A percentile compares a stretch with the other conserved stretches of the same genome.
Evolutionary conservation across 352 stramenopile genomes (phyloP).

Genomic region (Phytophthora boehmeriae): DNA sequence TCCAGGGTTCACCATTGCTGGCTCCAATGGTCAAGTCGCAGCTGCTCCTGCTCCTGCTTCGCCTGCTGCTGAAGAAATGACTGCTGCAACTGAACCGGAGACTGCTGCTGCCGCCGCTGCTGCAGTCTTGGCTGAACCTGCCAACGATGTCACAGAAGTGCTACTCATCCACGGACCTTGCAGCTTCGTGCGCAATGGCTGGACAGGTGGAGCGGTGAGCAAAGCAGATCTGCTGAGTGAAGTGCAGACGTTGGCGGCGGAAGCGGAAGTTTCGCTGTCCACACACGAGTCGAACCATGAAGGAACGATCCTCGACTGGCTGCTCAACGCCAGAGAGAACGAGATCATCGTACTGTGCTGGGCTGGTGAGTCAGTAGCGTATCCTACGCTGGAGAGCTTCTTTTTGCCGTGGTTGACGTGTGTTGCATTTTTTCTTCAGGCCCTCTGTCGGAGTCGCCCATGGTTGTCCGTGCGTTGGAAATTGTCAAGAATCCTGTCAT

Average conservation of each 20-base stretch:
- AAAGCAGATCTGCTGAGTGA: conserved; percentile 24
- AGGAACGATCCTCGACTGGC: conserved; percentile 29
- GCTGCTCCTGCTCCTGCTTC: background rate
- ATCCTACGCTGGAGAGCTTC: background rate
- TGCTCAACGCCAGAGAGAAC: conserved; percentile 26
- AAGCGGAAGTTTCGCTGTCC: conserved; percentile 20
- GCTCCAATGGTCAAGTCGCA: conserved; percentile 4
- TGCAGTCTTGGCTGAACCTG: conserved; percentile 1
- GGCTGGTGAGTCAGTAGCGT: conserved; percentile 32
- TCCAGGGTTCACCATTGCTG: background rate
- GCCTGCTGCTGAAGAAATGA: background rate
- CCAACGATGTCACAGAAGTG: conserved; percentile 20
- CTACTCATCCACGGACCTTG: conserved; percentile 27
- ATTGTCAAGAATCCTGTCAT: conserved; percentile 36
- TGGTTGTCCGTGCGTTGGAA: conserved; percentile 37
- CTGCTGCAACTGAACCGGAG: background rate
- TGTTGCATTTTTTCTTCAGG: conserved; percentile 12
- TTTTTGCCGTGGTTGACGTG: background rate
- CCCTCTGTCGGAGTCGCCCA: conserved; percentile 37
- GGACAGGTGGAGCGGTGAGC: conserved; percentile 14
- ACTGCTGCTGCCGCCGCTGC: background rate
- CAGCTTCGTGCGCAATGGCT: conserved; percentile 22
- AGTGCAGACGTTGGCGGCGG: conserved; percentile 18
- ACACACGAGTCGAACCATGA: conserved; percentile 32
- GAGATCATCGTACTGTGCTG: conserved; percentile 46